Evolutionary conservation across 1,139 yeast genomes (phyloP).

Genomic region (Pneumocystis oryctolagi): DNA sequence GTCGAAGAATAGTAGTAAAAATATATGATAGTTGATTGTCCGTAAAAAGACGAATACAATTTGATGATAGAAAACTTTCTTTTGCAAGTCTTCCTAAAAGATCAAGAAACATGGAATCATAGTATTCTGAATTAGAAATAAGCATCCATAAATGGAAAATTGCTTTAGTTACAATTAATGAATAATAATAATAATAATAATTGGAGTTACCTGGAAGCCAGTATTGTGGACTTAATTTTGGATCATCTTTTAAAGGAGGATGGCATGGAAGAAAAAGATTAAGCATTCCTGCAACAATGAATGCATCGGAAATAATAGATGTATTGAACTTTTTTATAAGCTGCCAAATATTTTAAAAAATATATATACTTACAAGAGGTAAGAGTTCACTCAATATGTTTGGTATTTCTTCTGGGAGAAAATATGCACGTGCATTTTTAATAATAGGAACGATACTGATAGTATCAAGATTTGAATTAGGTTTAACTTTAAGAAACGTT

Average conservation of each 20-base stretch:
- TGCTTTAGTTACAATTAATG: constrained; percentile 34
- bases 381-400: constrained; percentile 34
- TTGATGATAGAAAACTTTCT: constrained; percentile 25
- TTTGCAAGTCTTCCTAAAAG: constrained; percentile 50
- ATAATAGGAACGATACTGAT: constrained; percentile 11
- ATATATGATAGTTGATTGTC: constrained; percentile 43
- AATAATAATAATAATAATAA: not conserved
- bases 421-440: constrained; percentile 32
- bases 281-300: constrained; percentile 35
- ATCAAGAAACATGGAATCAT: constrained; percentile 54
- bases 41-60: constrained; percentile 46
- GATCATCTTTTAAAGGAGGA: constrained; percentile 13
- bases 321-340: not conserved
- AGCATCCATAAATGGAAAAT: constrained; percentile 64
- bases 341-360: constrained; percentile 17
- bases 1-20: constrained; percentile 33
- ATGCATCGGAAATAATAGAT: constrained; percentile 38
- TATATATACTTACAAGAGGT: constrained; percentile 40
- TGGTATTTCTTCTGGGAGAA: constrained; percentile 23
- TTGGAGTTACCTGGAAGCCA: constrained; percentile 17
- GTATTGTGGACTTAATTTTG: constrained; percentile 17
- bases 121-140: constrained; percentile 39
- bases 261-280: constrained; percentile 22
- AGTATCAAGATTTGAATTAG: constrained; percentile 6
- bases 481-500: not conserved